A percentile compares a stretch with the other conserved stretches of the same genome.
Conservation (phyloP, 192 early-diverging fungal species). For the Thoreauomyces humboldtii region DNA sequence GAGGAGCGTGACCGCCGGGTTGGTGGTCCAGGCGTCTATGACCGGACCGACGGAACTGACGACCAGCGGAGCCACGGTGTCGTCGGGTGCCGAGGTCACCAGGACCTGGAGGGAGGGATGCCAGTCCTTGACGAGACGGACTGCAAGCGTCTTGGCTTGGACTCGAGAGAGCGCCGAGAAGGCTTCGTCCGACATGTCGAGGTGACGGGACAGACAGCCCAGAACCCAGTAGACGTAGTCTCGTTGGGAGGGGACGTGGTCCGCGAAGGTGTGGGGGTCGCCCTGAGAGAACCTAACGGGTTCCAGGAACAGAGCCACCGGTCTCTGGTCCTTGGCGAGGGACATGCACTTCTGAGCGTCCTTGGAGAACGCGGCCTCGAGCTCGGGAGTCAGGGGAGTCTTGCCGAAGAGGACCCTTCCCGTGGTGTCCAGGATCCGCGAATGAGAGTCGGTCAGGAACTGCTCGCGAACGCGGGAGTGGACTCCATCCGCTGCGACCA, state of each 20-base stretch:
- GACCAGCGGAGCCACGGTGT: not conserved
- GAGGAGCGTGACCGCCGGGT: not conserved
- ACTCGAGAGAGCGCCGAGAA: not conserved
- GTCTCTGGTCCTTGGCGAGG: not conserved
- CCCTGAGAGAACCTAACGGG: not conserved
- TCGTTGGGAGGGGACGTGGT: not conserved
- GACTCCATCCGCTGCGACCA: slow-evolving; percentile 1
- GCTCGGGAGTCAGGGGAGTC: not conserved
- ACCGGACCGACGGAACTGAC: not conserved
- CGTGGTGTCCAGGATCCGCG: not conserved
- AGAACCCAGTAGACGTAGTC: too few species aligned
- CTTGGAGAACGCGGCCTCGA: not conserved
- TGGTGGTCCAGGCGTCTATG: not conserved
- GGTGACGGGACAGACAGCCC: too few species aligned
- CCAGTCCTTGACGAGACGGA: not conserved
- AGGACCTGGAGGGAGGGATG: not conserved
- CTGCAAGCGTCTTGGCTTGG: not conserved
- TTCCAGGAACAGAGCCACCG: not conserved
- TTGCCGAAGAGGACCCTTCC: not conserved
- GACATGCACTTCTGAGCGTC: not conserved
- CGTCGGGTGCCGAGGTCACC: not conserved
- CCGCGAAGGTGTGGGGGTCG: not conserved
- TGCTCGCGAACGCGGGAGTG: not conserved
- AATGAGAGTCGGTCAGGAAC: not conserved
- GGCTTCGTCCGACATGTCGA: not conserved